A percentile compares a stretch with the other conserved stretches of the same genome.
These are phyloP conservation scores for Ceratocystis destructans DNA, from an alignment of 2,329 filamentous ascomycete genomes.

Conservation along the genomic window DNA sequence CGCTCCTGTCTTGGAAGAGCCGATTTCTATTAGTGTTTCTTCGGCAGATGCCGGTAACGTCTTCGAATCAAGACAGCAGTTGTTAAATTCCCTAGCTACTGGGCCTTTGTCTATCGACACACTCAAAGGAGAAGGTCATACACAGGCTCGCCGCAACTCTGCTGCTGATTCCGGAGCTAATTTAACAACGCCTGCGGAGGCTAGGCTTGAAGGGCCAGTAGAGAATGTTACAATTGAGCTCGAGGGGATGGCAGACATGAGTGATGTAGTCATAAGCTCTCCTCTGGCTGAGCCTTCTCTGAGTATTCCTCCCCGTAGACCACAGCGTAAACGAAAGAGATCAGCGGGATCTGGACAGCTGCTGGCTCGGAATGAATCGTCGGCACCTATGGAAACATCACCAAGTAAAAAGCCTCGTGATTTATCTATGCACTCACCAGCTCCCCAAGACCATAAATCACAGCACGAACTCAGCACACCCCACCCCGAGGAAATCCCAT, in stretches of 20 bases:
- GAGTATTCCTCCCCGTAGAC: conserved; percentile 1
- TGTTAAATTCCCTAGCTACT: neutral
- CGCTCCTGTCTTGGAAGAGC: neutral
- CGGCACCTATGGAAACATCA: neutral
- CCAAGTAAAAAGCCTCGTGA: neutral
- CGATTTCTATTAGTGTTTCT: neutral
- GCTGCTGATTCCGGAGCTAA: neutral
- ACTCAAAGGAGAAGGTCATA: neutral
- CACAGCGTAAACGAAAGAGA: conserved; percentile 12
- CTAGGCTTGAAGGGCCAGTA: neutral
- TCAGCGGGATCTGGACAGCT: neutral
- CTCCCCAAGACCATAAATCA: neutral
- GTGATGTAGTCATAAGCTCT: conserved; percentile 14
- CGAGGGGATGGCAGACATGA: neutral
- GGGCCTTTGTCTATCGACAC: neutral
- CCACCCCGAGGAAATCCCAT: neutral
- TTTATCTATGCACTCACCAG: neutral
- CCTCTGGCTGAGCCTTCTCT: conserved; percentile 14
- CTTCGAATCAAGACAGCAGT: neutral
- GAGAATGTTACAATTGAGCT: neutral
- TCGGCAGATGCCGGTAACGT: neutral
- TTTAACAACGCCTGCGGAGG: neutral
- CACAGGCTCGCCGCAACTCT: neutral
- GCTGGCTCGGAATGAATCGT: neutral
- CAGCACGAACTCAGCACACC: neutral